Base-by-base conservation (phyloP, 768 basidiomycete genomes). In the Leucocoprinus sp. region DNA sequence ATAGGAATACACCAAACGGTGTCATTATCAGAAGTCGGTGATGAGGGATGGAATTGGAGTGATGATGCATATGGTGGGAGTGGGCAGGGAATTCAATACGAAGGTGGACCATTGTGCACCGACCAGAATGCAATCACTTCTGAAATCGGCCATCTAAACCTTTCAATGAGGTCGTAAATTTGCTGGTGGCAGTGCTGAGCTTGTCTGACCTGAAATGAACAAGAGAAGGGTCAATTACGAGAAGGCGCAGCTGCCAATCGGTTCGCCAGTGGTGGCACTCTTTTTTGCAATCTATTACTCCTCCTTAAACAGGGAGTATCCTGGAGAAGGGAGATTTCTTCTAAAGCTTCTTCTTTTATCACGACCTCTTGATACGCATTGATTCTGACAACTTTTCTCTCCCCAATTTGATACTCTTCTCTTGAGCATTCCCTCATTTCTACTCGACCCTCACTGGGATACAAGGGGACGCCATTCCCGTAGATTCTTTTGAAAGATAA, bases 391-490 rank as follows among this genome's bases (percentile, higher is more conserved):
- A 45, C 44, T 24, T 21, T 45, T 27, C 23, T 45, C 6, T 18
- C 15, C 11, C 44, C 44, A 8, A 45, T 35, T 21, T 45, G 44
- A 37, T 45, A 45, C 23, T 45, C 44, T n/a, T 45, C 37, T 9
- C 44, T 37, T 12, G 44, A 37, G 28, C 23, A 23, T 15, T 45
- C 44, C 36, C 33, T 37, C 44, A 45, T 45, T 37, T 45, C 44
- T n/a, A 45, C 33, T 12, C 44, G 36, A 18, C 44, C 44, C 18
- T 45, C 44, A 17, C 44, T 45, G 1, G 44, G 44, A 26, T 45
- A 45, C 7, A 45, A 38, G 1, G 44, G 44, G 8, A 45, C 44
- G 18, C 15, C 19, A n/a, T 38, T 37, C 11, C 28, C 44, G 15
- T 45, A 45, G 4, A 45, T 26, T 8, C 44, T 36, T 29, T 37